Evolutionary conservation across 2,329 filamentous ascomycete genomes (phyloP).

Genomic region (Epichloe elymi): DNA sequence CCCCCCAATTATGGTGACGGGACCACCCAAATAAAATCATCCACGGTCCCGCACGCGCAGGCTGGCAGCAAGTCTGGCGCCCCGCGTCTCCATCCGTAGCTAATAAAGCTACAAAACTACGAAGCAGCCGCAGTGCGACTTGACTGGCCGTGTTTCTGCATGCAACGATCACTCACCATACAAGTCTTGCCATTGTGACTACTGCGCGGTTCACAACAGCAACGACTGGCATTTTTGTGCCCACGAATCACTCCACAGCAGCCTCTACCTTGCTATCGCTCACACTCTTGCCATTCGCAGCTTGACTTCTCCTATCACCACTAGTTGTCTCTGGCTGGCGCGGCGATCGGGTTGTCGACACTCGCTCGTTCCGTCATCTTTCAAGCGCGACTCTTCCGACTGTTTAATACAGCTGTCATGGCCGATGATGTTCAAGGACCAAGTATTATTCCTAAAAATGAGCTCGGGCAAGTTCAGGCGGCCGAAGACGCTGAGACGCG

Average conservation of each 20-base stretch:
- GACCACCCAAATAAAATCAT: neutral
- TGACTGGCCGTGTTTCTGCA: neutral
- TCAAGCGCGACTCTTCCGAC: neutral
- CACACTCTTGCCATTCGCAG: neutral
- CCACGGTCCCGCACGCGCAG: neutral
- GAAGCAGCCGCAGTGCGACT: neutral
- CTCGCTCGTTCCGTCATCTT: neutral
- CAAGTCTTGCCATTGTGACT: neutral
- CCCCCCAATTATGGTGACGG: too few relatives aligned
- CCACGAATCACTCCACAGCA: neutral
- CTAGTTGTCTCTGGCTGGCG: neutral
- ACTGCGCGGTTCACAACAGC: neutral
- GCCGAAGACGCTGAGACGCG: conserved; percentile 51
- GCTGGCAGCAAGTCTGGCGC: neutral
- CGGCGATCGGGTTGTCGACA: neutral
- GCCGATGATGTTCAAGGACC: conserved; percentile 29
- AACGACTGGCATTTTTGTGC: neutral
- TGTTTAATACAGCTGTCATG: conserved; percentile 19
- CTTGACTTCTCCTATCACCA: neutral
- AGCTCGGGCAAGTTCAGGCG: conserved; percentile 19
- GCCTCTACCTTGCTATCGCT: neutral
- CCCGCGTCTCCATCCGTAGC: neutral
- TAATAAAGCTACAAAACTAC: neutral
- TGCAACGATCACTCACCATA: neutral
- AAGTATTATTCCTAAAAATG: conserved; percentile 27